Percentiles rank a stretch among this genome's conserved stretches.
Evolutionary conservation across 306 rosid genomes (phyloP).

Genomic region (Quercus agrifolia): DNA sequence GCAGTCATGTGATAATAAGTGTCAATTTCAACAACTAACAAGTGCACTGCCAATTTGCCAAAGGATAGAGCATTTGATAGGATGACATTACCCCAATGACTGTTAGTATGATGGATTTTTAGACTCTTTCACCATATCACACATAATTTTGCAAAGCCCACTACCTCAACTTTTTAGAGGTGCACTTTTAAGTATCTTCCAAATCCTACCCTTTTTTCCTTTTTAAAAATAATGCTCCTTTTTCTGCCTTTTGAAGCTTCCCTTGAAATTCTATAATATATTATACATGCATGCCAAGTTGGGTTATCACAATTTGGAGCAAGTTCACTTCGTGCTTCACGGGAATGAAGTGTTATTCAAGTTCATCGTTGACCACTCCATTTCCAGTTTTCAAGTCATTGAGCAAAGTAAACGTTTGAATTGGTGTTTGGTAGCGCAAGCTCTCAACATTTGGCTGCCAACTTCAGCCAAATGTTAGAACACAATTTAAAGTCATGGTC

Average conservation of each 20-base stretch:
- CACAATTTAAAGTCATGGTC: background rate
- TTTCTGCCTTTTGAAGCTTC: constrained; percentile 22
- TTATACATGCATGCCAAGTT: too few relatives aligned
- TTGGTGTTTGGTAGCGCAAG: background rate
- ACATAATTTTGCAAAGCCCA: constrained; percentile 25
- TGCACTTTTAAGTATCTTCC: too few relatives aligned
- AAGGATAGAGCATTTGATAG: constrained; percentile 16
- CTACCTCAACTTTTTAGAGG: background rate
- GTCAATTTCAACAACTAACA: constrained; percentile 33
- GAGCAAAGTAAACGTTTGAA: background rate
- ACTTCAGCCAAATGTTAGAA: constrained; percentile 15
- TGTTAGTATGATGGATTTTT: constrained; percentile 22
- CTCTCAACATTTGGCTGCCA: constrained; percentile 1
- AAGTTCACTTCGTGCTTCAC: constrained; percentile 12
- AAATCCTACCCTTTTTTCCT: background rate
- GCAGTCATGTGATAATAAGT: background rate
- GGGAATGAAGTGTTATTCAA: background rate
- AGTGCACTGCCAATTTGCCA: constrained; percentile 8
- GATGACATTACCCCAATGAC: constrained; percentile 6
- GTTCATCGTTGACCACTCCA: constrained; percentile 8
- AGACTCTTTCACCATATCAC: background rate
- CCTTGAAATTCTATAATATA: background rate
- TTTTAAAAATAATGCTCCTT: constrained; percentile 5
- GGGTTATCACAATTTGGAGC: background rate
- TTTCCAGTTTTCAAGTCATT: constrained; percentile 1